Evolutionary conservation across 164 flowering plant species (phyloP), one percentile per base, ranked within the genome.

Genomic region (Cinnamomum chago): DNA sequence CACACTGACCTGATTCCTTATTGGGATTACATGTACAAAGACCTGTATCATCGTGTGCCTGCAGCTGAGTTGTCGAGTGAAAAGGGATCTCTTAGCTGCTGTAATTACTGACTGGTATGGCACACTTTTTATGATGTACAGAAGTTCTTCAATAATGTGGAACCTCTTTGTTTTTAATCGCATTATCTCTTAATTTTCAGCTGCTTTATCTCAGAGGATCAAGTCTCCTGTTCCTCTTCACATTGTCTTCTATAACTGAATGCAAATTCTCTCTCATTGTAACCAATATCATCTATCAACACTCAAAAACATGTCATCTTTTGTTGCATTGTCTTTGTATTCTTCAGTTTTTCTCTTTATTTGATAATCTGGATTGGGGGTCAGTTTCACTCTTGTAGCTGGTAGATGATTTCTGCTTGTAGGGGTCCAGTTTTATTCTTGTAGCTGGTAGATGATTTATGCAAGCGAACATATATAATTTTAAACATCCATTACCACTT

Each of bases 1-100:
- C 25, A 0, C 15, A 55, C 68, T 22, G 30, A 72, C 23, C 67
- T 40, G 35, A 69, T 40, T 47, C 51, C 70, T 11, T 11, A 10
- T 20, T 30, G 64, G 28, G 24, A 50, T 78, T 73, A 47, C 70
- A 33, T 73, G 76, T 78, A 78, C 71, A 73, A 76, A 25, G 33
- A 68, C 22, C 27, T 77, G 60, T 50, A 64, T 65, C 73, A 62
- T 72, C 11, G 55, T 67, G 47, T 67, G 71, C 35, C 50, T 60
- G 71, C 79, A 72, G 75, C 66, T 22, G 70, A 58, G n/a, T 15
- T 5, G 35, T 55, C 18, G 7, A 0, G n/a, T 55, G 18, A 40
- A 50, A 15, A 20, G 30, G 52, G 9, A 1, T 72, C 52, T 23
- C 51, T 9, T 13, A 28, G 6, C 18, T 75, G 64, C 27, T 68